These are phyloP conservation scores for Avicennia marina DNA, from an alignment of 257 asterid species.

Conservation along the genomic window DNA sequence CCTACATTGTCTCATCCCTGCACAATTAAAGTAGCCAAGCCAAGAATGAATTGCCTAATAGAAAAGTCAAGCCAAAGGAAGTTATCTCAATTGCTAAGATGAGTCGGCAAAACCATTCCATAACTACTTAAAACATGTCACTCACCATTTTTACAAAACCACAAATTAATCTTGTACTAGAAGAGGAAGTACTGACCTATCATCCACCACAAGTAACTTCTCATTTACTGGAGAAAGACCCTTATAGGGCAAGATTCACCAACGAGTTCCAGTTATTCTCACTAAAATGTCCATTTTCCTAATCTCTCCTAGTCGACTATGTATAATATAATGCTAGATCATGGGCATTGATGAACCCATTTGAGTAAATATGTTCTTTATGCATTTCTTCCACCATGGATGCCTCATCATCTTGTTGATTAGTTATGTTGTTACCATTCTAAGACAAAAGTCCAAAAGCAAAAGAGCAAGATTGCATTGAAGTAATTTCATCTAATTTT, in stretches of 20 bases:
- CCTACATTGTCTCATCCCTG: constrained; percentile 20
- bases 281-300: constrained; percentile 21
- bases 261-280: constrained; percentile 39
- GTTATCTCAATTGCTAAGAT: constrained; percentile 1
- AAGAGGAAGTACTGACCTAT: not conserved
- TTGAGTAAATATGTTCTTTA: constrained; percentile 25
- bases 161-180: not conserved
- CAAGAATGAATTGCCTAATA: constrained; percentile 97
- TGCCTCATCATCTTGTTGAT: constrained; percentile 24
- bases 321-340: constrained; percentile 25
- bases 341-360: constrained; percentile 23
- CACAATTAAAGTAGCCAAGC: constrained; percentile 60
- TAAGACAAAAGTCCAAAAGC: constrained; percentile 34
- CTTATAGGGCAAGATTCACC: constrained; percentile 35
- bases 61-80: constrained; percentile 28
- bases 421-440: constrained; percentile 28
- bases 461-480: constrained; percentile 40
- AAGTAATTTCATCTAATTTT: constrained; percentile 22
- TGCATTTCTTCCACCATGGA: constrained; percentile 21
- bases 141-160: not conserved
- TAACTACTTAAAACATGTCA: not conserved
- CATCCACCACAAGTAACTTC: constrained; percentile 22
- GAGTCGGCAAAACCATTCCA: constrained; percentile 5
- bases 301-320: constrained; percentile 27
- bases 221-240: constrained; percentile 39